phyloP scores from a whole-genome alignment of 2,329 filamentous ascomycete genomes.

The Neopestalotiopsis sp. region DNA sequence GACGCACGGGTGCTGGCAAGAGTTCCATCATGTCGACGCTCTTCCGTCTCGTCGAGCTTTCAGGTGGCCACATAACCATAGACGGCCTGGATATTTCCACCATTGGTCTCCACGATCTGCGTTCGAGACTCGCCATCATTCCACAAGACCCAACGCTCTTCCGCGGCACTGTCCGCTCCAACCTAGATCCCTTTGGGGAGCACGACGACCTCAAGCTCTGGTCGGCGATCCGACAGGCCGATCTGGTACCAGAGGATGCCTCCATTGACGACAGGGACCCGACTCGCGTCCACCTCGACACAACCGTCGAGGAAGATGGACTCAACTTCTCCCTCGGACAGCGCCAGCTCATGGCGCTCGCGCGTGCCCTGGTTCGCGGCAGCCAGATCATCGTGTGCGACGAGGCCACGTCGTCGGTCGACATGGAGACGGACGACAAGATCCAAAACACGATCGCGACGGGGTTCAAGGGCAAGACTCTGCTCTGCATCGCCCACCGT shows the following conservation, averaged over 20 bases:
- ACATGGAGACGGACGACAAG: conserved; percentile 96
- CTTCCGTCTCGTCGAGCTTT: conserved; percentile 75
- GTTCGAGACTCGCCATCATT: conserved; percentile 80
- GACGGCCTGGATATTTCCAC: conserved; percentile 74
- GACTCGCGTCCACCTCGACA: conserved; percentile 81
- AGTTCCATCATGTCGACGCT: conserved; percentile 83
- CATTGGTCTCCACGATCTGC: conserved; percentile 75
- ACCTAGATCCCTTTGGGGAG: conserved; percentile 81
- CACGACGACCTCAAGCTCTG: conserved; percentile 80
- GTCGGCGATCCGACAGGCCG: conserved; percentile 77
- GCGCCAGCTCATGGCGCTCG: conserved; percentile 92
- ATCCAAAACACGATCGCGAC: conserved; percentile 88
- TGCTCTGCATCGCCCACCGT: conserved; percentile 91
- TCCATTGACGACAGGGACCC: conserved; percentile 38
- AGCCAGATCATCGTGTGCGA: conserved; percentile 96
- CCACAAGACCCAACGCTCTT: conserved; percentile 86
- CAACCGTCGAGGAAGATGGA: conserved; percentile 87
- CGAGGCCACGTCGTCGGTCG: conserved; percentile 90
- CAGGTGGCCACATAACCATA: conserved; percentile 65
- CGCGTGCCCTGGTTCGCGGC: conserved; percentile 84
- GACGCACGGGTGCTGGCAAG: conserved; percentile 83
- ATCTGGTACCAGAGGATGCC: conserved; percentile 59
- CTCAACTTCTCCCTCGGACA: conserved; percentile 96
- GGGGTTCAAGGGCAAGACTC: conserved; percentile 84
- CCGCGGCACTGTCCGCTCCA: conserved; percentile 78